Conservation (phyloP, 2,329 filamentous ascomycete genomes). For the Trichoderma atrobrunneum region DNA sequence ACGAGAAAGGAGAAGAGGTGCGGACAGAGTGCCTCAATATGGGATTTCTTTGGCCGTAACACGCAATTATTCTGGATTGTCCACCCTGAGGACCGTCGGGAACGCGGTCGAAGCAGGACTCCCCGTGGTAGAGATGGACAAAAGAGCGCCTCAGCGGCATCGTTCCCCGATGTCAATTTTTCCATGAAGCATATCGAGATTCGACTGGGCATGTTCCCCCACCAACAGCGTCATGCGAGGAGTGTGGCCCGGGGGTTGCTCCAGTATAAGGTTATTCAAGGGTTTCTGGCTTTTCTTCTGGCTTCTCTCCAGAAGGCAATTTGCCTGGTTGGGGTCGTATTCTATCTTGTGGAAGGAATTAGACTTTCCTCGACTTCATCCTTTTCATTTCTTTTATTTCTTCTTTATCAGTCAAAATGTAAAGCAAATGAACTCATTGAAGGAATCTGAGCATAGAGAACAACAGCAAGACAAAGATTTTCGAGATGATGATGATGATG, state of each 20-base stretch:
- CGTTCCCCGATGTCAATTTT: background rate
- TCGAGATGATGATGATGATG: too few relatives aligned
- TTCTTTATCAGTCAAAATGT: background rate
- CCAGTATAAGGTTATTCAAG: background rate
- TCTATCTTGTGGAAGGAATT: background rate
- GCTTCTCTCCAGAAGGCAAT: background rate
- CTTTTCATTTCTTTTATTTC: background rate
- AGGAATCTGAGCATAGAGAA: too few relatives aligned
- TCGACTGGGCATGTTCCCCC: background rate
- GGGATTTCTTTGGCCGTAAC: background rate
- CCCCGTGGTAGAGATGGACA: background rate
- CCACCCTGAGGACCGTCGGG: background rate
- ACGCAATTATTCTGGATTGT: constrained; percentile 10
- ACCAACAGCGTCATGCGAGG: background rate
- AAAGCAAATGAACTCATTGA: too few relatives aligned
- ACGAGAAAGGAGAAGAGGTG: background rate
- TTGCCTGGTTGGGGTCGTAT: background rate
- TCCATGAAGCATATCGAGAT: background rate
- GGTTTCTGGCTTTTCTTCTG: background rate
- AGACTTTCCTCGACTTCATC: background rate
- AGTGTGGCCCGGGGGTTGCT: background rate
- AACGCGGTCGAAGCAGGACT: background rate
- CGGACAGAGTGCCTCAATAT: background rate
- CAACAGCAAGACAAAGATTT: too few relatives aligned
- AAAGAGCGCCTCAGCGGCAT: background rate